phyloP scores from a whole-genome alignment of 257 asterid genomes.

The Solanum tacnaense region DNA sequence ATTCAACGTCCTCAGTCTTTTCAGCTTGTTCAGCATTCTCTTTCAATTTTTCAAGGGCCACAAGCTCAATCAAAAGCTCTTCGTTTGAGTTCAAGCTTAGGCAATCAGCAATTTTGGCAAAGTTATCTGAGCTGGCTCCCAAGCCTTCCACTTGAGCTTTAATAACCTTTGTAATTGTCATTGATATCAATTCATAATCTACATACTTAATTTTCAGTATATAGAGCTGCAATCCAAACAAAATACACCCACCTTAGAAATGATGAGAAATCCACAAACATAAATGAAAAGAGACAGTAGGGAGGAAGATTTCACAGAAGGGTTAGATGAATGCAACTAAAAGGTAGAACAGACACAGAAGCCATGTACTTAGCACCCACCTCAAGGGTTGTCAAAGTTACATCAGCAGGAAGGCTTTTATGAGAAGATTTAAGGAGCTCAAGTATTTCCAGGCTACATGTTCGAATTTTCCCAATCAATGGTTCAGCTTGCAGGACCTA shows the following conservation, averaged over 20 bases:
- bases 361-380: conserved; percentile 26
- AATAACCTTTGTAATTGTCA: conserved; percentile 37
- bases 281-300: neutral
- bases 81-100: conserved; percentile 66
- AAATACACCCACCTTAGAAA: conserved; percentile 4
- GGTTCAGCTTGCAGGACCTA: conserved; percentile 76
- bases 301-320: neutral
- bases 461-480: conserved; percentile 31
- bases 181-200: conserved; percentile 29
- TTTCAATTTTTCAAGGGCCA: conserved; percentile 82
- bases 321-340: neutral
- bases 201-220: conserved; percentile 49
- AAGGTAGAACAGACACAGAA: neutral
- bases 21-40: conserved; percentile 76
- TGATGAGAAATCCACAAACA: neutral
- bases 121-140: conserved; percentile 54
- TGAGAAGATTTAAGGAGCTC: conserved; percentile 60
- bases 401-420: conserved; percentile 31
- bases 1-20: conserved; percentile 51
- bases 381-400: conserved; percentile 56
- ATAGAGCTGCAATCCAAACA: conserved; percentile 28
- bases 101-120: conserved; percentile 46
- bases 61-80: conserved; percentile 75
- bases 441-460: conserved; percentile 47
- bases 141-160: conserved; percentile 57